phyloP scores from a whole-genome alignment of 1,284 basidiomycete genomes.

The Cutaneotrichosporon sp. region DNA sequence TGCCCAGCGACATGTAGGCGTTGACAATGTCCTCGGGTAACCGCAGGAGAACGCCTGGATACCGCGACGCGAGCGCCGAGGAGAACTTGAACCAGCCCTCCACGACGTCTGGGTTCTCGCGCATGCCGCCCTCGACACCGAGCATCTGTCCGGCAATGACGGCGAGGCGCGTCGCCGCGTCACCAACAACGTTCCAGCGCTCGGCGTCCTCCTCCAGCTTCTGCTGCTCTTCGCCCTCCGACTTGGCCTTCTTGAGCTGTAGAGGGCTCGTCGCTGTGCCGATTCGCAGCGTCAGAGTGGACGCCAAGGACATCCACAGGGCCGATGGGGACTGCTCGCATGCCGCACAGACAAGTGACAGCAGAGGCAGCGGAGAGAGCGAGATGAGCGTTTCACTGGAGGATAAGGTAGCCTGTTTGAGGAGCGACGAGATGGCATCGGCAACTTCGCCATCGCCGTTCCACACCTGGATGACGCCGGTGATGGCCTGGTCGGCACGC shows the following conservation, averaged over 20 bases:
- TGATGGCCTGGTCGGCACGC: constrained; percentile 58
- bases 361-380: constrained; percentile 67
- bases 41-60: constrained; percentile 63
- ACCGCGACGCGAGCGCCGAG: constrained; percentile 59
- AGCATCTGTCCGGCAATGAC: constrained; percentile 59
- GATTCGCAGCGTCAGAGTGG: constrained; percentile 69
- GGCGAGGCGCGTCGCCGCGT: constrained; percentile 58
- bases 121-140: constrained; percentile 59
- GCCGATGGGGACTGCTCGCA: constrained; percentile 67
- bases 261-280: constrained; percentile 57
- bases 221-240: constrained; percentile 22
- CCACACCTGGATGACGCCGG: constrained; percentile 63
- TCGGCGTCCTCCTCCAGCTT: constrained; percentile 23
- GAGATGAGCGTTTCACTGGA: constrained; percentile 62
- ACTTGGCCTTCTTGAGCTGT: constrained; percentile 32
- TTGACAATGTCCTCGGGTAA: constrained; percentile 63
- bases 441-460: constrained; percentile 68
- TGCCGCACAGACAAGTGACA: constrained; percentile 70
- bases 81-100: constrained; percentile 79
- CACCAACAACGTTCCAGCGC: constrained; percentile 37
- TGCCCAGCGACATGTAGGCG: constrained; percentile 65
- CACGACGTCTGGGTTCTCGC: constrained; percentile 72
- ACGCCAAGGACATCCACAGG: constrained; percentile 73
- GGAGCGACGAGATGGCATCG: constrained; percentile 48
- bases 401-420: constrained; percentile 38